phyloP scores from a whole-genome alignment of 257 asterid species.

The Linderniella brevidens region DNA sequence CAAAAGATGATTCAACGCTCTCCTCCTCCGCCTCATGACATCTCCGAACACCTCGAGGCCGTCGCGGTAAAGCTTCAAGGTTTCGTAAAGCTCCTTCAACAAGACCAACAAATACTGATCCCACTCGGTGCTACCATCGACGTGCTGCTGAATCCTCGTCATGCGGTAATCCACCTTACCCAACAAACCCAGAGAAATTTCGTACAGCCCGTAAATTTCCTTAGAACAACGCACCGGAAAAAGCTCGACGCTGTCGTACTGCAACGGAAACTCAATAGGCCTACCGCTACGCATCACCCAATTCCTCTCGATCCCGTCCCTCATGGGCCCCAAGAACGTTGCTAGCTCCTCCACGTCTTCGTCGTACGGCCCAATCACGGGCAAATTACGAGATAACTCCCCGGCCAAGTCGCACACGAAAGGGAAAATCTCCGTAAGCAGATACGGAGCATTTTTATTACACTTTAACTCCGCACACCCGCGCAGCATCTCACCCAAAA shows the following conservation, averaged over 20 bases:
- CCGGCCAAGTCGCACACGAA: too few species aligned
- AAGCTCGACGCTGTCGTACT: neutral
- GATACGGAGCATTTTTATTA: too few species aligned
- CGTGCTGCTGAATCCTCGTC: conserved; percentile 33
- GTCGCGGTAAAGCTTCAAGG: conserved; percentile 39
- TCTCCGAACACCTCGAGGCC: conserved; percentile 54
- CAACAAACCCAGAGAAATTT: conserved; percentile 29
- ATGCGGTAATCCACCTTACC: conserved; percentile 36
- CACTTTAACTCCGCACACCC: conserved; percentile 1
- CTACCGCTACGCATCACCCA: too few species aligned
- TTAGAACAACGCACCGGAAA: conserved; percentile 17
- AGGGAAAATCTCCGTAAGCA: too few species aligned
- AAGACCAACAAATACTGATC: conserved; percentile 46
- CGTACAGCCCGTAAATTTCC: conserved; percentile 25
- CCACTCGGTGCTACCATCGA: conserved; percentile 17
- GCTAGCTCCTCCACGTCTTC: too few species aligned
- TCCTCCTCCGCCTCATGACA: conserved; percentile 36
- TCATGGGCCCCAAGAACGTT: too few species aligned
- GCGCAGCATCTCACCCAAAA: conserved; percentile 26
- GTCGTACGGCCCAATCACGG: too few species aligned
- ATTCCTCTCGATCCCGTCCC: too few species aligned
- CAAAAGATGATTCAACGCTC: conserved; percentile 43
- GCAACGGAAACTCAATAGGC: too few species aligned
- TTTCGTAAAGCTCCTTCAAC: conserved; percentile 46
- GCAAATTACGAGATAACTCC: too few species aligned